A percentile compares a stretch with the other conserved stretches of the same genome.
These are phyloP conservation scores for Xylariaceae sp. DNA, from an alignment of 2,329 filamentous ascomycete species.

Conservation along the genomic window DNA sequence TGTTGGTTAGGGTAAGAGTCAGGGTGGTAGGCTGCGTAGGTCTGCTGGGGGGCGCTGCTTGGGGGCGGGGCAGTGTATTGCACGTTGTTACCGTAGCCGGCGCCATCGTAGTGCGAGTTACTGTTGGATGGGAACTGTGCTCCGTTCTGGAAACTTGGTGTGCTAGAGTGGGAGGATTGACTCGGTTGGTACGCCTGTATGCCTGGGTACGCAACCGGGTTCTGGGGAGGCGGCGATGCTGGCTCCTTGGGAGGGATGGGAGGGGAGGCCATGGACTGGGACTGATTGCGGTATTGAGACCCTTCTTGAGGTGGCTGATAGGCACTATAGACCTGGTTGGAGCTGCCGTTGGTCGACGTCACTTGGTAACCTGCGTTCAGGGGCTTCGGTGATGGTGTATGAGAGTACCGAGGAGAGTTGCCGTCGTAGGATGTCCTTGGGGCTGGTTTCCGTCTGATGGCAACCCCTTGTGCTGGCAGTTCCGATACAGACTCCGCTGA, in stretches of 20 bases:
- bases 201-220: not conserved
- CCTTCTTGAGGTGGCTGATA: conserved; percentile 2
- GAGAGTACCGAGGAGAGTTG: conserved; percentile 6
- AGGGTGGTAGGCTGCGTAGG: conserved; percentile 19
- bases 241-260: conserved; percentile 5
- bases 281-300: conserved; percentile 5
- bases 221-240: not conserved
- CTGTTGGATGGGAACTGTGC: conserved; percentile 15
- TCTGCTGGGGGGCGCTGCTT: conserved; percentile 6
- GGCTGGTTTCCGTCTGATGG: conserved; percentile 17
- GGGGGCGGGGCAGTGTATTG: not conserved
- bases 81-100: conserved; percentile 1
- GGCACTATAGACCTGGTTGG: conserved; percentile 7
- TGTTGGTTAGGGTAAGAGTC: conserved; percentile 13
- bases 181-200: not conserved
- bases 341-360: not conserved
- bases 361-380: conserved; percentile 1
- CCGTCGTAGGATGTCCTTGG: conserved; percentile 9
- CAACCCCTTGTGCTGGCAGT: conserved; percentile 14
- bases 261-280: conserved; percentile 5
- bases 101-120: no score
- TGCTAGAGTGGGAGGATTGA: conserved; percentile 2
- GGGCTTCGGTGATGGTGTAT: conserved; percentile 15
- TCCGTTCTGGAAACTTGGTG: conserved; percentile 4
- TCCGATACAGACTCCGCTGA: conserved; percentile 8